A percentile compares a stretch with the other conserved stretches of the same genome.
Conservation (phyloP, 176 grass and related monocot species). For the Musa schizocarpa region DNA sequence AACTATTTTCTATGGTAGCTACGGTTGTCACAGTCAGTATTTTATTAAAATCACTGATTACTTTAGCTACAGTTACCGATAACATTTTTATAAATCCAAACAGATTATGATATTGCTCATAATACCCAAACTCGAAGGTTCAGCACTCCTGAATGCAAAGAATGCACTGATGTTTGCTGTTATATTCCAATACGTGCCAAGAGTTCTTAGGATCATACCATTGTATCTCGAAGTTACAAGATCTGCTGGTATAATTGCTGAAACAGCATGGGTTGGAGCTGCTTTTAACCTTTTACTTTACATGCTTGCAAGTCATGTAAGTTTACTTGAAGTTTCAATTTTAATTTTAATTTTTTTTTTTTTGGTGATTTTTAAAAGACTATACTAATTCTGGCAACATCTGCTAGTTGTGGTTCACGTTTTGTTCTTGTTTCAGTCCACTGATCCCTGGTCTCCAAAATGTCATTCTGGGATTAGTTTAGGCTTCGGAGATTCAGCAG, state of each 20-base stretch:
- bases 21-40: not conserved
- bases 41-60: not conserved
- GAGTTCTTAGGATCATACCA: constrained; percentile 70
- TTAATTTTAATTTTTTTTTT: no score
- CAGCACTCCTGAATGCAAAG: constrained; percentile 47
- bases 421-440: no score
- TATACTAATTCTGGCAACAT: no score
- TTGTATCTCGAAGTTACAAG: constrained; percentile 87
- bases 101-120: constrained; percentile 73
- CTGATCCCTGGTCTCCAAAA: no score
- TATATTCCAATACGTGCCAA: constrained; percentile 86
- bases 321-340: constrained; percentile 11
- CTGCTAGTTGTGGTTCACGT: no score
- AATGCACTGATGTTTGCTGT: constrained; percentile 55
- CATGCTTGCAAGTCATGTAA: constrained; percentile 97
- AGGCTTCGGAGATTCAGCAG: no score
- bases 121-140: constrained; percentile 42
- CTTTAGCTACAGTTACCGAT: not conserved
- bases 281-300: constrained; percentile 88
- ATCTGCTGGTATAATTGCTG: constrained; percentile 75
- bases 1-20: not conserved
- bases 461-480: no score
- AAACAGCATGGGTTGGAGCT: constrained; percentile 81
- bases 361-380: no score
- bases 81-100: not conserved